phyloP scores from a whole-genome alignment of 2,329 filamentous ascomycete genomes.

The Aspergillus carbonarius region DNA sequence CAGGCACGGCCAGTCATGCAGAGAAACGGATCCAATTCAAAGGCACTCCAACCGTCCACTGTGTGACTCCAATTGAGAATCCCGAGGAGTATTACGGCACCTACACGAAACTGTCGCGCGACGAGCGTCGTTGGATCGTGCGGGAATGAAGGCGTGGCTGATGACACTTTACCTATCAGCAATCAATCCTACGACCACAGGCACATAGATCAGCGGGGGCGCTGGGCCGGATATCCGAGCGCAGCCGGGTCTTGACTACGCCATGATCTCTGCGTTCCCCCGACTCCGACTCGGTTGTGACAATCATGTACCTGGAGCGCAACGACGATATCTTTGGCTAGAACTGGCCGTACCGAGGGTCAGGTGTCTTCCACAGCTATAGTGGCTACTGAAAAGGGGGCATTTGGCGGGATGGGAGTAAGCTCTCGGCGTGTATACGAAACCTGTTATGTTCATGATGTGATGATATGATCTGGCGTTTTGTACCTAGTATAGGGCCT shows the following conservation, averaged over 20 bases:
- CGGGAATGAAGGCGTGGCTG: constrained; percentile 32
- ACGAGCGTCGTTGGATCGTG: constrained; percentile 48
- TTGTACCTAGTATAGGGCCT: constrained; percentile 6
- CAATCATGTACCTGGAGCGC: background rate
- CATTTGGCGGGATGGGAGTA: constrained; percentile 1
- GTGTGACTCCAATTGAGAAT: constrained; percentile 50
- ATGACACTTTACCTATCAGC: background rate
- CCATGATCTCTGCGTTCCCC: background rate
- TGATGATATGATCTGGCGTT: constrained; percentile 21
- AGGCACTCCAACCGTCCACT: constrained; percentile 46
- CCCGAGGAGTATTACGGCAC: constrained; percentile 50
- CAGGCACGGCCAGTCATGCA: constrained; percentile 14
- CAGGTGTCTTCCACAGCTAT: constrained; percentile 2
- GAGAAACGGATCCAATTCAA: constrained; percentile 46
- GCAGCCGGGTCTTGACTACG: background rate
- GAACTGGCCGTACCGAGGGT: background rate
- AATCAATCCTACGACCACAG: background rate
- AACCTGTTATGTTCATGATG: constrained; percentile 23
- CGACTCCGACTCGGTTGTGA: constrained; percentile 8
- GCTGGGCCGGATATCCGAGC: background rate
- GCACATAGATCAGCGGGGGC: background rate
- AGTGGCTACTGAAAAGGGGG: constrained; percentile 3
- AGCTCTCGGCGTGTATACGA: constrained; percentile 18
- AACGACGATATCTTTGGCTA: background rate
- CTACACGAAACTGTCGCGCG: constrained; percentile 46